phyloP scores from a whole-genome alignment of 139 green algal genomes.

The Coelastrella sp. region DNA sequence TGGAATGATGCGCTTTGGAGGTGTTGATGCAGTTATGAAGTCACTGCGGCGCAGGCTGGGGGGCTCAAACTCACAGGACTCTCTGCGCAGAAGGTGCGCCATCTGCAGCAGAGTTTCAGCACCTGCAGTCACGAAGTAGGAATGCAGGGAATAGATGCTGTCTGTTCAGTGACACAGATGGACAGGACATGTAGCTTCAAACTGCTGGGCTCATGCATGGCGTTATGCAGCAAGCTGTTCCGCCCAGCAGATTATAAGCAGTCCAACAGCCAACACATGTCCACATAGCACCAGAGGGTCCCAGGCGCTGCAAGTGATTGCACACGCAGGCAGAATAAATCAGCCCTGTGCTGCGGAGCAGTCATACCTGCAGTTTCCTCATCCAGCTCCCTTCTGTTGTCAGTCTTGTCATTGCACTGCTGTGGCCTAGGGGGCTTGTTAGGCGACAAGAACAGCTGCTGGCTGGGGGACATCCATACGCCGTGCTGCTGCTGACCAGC shows the following conservation, averaged over 20 bases:
- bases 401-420: neutral
- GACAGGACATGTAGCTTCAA: too few relatives aligned
- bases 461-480: neutral
- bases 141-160: neutral
- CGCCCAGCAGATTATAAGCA: neutral
- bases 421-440: neutral
- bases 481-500: constrained; percentile 9
- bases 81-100: constrained; percentile 29
- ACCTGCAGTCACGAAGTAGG: constrained; percentile 12
- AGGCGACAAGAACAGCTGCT: constrained; percentile 42
- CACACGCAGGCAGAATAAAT: too few relatives aligned
- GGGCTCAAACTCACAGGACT: constrained; percentile 42
- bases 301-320: too few relatives aligned
- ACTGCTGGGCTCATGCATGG: too few relatives aligned
- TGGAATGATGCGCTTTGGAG: constrained; percentile 6
- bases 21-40: constrained; percentile 40
- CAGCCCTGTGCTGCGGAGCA: too few relatives aligned
- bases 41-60: constrained; percentile 42
- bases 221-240: neutral
- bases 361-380: constrained; percentile 30
- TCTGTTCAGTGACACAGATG: too few relatives aligned
- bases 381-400: neutral
- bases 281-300: too few relatives aligned
- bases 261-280: neutral
- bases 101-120: constrained; percentile 50